Conservation (phyloP, 148 eudicot genomes). For the Silene latifolia region DNA sequence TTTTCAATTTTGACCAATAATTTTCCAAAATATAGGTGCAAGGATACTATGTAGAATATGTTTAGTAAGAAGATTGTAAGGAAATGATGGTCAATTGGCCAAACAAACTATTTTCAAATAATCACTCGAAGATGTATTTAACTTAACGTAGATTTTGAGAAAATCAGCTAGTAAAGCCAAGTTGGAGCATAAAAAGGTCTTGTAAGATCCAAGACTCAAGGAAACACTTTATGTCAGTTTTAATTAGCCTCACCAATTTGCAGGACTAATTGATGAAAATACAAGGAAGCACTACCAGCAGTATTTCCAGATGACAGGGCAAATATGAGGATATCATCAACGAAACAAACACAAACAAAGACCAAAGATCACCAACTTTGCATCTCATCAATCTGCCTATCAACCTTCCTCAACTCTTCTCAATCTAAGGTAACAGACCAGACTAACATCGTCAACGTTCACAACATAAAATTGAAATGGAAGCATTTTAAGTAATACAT, state of each 20-base stretch:
- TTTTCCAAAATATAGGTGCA: not conserved
- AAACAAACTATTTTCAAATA: not conserved
- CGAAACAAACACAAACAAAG: slow-evolving; percentile 29
- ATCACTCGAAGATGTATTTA: not conserved
- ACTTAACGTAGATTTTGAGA: not conserved
- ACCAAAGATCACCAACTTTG: slow-evolving; percentile 39
- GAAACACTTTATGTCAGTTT: not conserved
- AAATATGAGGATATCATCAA: slow-evolving; percentile 16
- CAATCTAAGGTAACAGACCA: slow-evolving; percentile 52
- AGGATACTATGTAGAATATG: too few species aligned
- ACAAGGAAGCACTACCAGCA: slow-evolving; percentile 14
- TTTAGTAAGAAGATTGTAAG: too few species aligned
- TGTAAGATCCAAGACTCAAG: slow-evolving; percentile 2
- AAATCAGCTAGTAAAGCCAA: slow-evolving; percentile 1
- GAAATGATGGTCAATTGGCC: not conserved
- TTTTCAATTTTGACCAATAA: too few species aligned
- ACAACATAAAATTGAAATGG: not conserved
- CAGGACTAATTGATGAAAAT: not conserved
- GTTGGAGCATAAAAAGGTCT: not conserved
- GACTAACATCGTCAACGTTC: slow-evolving; percentile 13
- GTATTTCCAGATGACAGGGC: slow-evolving; percentile 15
- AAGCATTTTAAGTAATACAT: not conserved
- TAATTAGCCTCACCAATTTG: slow-evolving; percentile 27
- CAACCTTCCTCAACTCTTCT: slow-evolving; percentile 36
- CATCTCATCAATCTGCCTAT: slow-evolving; percentile 31